Percentiles rank a stretch among this genome's conserved stretches.
phyloP scores from a whole-genome alignment of 345 rosid species.

The Gossypium stocksii region DNA sequence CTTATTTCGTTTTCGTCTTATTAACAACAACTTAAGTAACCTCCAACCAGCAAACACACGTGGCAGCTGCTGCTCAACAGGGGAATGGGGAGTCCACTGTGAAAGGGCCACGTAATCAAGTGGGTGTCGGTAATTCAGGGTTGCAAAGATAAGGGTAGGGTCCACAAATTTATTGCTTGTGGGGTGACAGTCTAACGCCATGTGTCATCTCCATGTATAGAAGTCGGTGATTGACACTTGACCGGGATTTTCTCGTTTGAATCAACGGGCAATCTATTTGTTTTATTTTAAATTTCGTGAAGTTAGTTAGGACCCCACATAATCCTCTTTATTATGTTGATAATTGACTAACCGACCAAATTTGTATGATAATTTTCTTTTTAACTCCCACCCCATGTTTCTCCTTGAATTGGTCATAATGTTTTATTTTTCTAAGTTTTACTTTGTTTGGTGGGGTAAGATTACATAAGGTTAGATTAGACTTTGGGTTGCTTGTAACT shows the following conservation, averaged over 20 bases:
- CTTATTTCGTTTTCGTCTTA: neutral
- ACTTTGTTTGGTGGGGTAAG: neutral
- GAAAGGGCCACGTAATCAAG: neutral
- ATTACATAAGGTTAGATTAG: neutral
- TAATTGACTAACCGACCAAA: neutral
- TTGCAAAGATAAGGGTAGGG: neutral
- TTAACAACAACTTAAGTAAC: neutral
- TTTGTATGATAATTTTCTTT: neutral
- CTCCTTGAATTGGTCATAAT: neutral
- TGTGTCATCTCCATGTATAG: neutral
- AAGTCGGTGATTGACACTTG: slow-evolving; percentile 8
- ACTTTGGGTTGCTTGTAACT: neutral
- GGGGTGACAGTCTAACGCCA: neutral
- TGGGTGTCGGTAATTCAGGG: neutral
- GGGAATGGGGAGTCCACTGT: neutral
- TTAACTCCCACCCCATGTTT: neutral
- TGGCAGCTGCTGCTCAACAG: neutral
- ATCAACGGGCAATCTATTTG: neutral
- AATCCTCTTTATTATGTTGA: neutral
- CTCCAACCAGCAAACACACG: neutral
- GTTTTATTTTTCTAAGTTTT: neutral
- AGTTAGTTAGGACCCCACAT: slow-evolving; percentile 20
- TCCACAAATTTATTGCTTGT: slow-evolving; percentile 17
- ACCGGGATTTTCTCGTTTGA: neutral
- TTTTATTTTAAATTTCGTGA: neutral